Evolutionary conservation across 2,329 filamentous ascomycete species (phyloP), one percentile per base, ranked within the genome.

Genomic region (Sporothrix variecibatus): DNA sequence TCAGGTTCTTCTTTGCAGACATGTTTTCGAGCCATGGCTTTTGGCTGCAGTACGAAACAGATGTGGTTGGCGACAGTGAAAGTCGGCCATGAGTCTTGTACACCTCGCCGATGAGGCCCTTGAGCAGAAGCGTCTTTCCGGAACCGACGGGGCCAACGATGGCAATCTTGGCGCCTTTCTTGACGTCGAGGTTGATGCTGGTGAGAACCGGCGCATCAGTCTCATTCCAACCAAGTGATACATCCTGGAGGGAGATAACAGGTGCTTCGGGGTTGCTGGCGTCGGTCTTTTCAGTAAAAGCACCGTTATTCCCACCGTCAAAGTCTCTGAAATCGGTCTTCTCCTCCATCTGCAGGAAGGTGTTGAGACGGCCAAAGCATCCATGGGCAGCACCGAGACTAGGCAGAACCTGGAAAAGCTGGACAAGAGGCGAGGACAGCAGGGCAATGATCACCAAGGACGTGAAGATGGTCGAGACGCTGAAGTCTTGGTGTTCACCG

Each of bases 1-100:
- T 70, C 67, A 87, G 83, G 51, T 82, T 83, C 0, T 82, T 75
- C 12, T 79, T 78, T 8, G 86, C 78, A 0, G 81, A 82, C 1
- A 76, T 78, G 72, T 86, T 86, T 8, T 79, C 79, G 0, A 85
- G 79, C 84, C 84, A 87, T 0, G 85, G 81, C 0, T 77, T 79
- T 71, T 87, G 85, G 56, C 82, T 81, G 71, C 84, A 86, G 76
- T 83, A 86, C 0, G 82, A 83, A 17, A 83, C 72, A 82, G 83
- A 1, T 73, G 70, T 0, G 2, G 43, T 2, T 0, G 64, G 23
- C 26, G 64, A 49, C n/a, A 67, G 7, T 17, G 64, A 67, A n/a
- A 67, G n/a, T 15, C 7, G 23, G 1, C 64, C 64, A 12, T 67
- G 40, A 7, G 64, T 31, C 40, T 67, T 46, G 64, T 67, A 31